Evolutionary conservation across 164 flowering plant species (phyloP).

Genomic region (Stephania cephalantha): DNA sequence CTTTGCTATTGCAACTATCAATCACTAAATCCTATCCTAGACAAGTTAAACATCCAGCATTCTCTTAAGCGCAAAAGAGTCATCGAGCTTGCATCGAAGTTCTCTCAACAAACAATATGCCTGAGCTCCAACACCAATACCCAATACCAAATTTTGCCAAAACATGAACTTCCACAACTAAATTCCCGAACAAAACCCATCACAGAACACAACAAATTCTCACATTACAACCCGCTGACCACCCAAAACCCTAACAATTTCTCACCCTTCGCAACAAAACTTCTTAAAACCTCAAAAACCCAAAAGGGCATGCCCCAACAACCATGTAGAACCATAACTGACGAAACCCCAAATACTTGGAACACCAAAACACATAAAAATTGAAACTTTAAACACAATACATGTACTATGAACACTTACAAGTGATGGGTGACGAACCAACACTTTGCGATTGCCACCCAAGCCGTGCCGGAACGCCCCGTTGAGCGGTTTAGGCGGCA

Average conservation of each 20-base stretch:
- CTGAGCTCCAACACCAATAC: too few species aligned
- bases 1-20: too few species aligned
- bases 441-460: constrained; percentile 29
- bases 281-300: neutral
- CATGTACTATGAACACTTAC: constrained; percentile 25
- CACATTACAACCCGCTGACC: neutral
- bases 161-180: too few species aligned
- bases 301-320: neutral
- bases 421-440: constrained; percentile 58
- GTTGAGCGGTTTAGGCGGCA: constrained; percentile 60
- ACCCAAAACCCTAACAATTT: neutral
- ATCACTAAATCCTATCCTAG: too few species aligned
- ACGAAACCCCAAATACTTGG: neutral
- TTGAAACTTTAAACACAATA: neutral
- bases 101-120: too few species aligned
- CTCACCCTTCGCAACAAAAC: neutral
- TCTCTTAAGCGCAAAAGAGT: too few species aligned
- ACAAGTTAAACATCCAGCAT: too few species aligned
- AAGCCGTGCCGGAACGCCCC: constrained; percentile 32
- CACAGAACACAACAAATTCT: neutral
- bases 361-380: neutral
- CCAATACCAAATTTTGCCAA: too few species aligned
- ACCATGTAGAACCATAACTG: too few species aligned
- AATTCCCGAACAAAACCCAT: too few species aligned
- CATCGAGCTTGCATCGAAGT: too few species aligned